These are phyloP conservation scores for Podospora pseudoanserina DNA, from an alignment of 495 filamentous ascomycete species.

Conservation along the genomic window DNA sequence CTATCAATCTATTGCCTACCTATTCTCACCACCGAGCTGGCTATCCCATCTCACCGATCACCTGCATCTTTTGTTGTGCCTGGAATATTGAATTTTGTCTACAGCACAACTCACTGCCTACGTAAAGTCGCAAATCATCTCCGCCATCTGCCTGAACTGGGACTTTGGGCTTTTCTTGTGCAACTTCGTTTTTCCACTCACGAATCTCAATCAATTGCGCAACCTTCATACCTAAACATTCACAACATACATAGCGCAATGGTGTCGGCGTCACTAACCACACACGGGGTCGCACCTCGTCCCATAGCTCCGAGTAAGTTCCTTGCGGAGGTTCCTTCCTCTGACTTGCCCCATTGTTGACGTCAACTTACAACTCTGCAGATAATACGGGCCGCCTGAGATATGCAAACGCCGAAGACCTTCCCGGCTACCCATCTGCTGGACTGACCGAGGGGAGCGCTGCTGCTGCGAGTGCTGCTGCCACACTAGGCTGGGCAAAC, in stretches of 20 bases:
- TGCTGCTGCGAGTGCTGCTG: constrained; percentile 72
- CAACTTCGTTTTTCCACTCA: neutral
- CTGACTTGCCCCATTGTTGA: neutral
- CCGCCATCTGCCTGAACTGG: neutral
- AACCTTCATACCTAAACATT: neutral
- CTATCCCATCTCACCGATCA: neutral
- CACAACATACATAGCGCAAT: neutral
- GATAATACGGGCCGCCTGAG: constrained; percentile 55
- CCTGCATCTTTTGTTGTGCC: neutral
- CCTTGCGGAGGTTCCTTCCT: constrained; percentile 1
- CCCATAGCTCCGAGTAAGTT: constrained; percentile 9
- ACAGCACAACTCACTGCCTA: neutral
- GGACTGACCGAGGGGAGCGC: constrained; percentile 60
- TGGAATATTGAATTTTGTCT: neutral
- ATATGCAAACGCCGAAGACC: constrained; percentile 62
- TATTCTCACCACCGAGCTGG: neutral
- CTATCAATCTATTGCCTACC: neutral
- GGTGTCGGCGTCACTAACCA: constrained; percentile 5
- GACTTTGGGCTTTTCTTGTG: neutral
- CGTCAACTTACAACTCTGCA: constrained; percentile 15
- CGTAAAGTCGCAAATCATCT: neutral
- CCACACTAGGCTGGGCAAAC: constrained; percentile 67
- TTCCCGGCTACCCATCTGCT: constrained; percentile 62
- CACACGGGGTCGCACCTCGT: constrained; percentile 1
- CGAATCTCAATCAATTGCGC: neutral